A percentile compares a stretch with the other conserved stretches of the same genome.
These are phyloP conservation scores for Starmerella roubikii DNA, from an alignment of 805 yeast species.

Conservation along the genomic window DNA sequence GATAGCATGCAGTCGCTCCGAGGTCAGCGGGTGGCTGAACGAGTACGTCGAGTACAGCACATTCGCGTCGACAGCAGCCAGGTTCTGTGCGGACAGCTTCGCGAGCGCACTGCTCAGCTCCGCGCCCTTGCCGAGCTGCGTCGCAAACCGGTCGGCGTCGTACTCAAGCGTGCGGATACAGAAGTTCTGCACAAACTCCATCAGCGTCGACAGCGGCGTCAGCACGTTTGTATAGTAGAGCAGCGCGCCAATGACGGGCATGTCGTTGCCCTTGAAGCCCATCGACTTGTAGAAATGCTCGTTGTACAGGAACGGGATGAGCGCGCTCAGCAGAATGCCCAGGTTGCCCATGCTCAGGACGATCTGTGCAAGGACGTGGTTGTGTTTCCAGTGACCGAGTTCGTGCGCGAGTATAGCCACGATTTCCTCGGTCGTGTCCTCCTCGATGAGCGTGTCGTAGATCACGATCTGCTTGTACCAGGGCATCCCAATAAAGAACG, in stretches of 20 bases:
- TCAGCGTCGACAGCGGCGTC: constrained; percentile 58
- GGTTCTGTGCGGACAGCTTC: constrained; percentile 63
- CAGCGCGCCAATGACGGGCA: constrained; percentile 74
- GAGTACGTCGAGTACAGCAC: constrained; percentile 79
- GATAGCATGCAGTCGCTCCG: constrained; percentile 82
- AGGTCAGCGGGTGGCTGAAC: constrained; percentile 80
- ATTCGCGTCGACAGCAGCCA: constrained; percentile 79
- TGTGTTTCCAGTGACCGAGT: constrained; percentile 93
- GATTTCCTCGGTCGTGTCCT: constrained; percentile 62
- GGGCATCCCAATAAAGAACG: constrained; percentile 90
- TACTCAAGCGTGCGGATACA: constrained; percentile 79
- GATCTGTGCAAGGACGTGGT: constrained; percentile 35
- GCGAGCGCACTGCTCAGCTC: constrained; percentile 62
- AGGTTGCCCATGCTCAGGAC: constrained; percentile 26
- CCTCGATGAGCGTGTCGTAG: constrained; percentile 78
- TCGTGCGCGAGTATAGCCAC: constrained; percentile 97
- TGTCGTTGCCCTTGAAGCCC: constrained; percentile 47
- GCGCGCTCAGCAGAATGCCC: constrained; percentile 54
- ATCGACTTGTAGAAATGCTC: constrained; percentile 69
- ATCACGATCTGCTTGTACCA: constrained; percentile 94
- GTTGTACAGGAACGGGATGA: constrained; percentile 63
- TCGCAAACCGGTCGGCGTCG: constrained; percentile 88
- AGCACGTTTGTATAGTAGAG: constrained; percentile 63
- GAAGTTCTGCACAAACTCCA: constrained; percentile 53
- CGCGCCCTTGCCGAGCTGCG: constrained; percentile 52